Percentiles rank a stretch among this genome's conserved stretches.
These are phyloP conservation scores for Cicer bijugum DNA, from an alignment of 306 rosid species.

Conservation along the genomic window DNA sequence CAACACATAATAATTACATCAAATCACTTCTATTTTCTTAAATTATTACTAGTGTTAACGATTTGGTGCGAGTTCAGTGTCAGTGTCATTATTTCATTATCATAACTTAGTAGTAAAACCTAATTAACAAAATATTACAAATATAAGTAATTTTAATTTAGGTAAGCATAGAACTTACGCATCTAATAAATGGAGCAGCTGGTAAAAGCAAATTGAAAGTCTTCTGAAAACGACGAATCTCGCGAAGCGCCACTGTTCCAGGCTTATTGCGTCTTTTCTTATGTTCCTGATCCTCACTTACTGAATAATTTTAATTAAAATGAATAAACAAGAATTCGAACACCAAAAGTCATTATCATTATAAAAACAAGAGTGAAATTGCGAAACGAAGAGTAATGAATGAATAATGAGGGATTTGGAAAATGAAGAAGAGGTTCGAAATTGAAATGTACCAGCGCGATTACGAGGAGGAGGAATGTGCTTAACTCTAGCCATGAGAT, in stretches of 20 bases:
- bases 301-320: constrained; percentile 32
- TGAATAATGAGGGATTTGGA: constrained; percentile 38
- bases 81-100: not conserved
- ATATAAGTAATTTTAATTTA: not conserved
- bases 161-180: constrained; percentile 53
- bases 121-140: not conserved
- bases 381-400: too few species aligned
- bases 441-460: constrained; percentile 21
- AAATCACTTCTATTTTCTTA: too few species aligned
- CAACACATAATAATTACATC: not conserved
- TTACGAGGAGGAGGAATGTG: constrained; percentile 38
- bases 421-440: not conserved
- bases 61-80: not conserved
- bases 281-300: constrained; percentile 34
- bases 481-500: constrained; percentile 64
- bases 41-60: too few species aligned
- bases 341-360: not conserved
- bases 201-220: constrained; percentile 60
- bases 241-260: constrained; percentile 73
- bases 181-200: constrained; percentile 69
- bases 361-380: not conserved
- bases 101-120: not conserved
- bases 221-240: constrained; percentile 72
- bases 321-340: not conserved
- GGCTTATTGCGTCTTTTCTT: constrained; percentile 57